Conservation (phyloP, 2,329 filamentous ascomycete genomes). For the Ceratocystis diversiconidia region DNA sequence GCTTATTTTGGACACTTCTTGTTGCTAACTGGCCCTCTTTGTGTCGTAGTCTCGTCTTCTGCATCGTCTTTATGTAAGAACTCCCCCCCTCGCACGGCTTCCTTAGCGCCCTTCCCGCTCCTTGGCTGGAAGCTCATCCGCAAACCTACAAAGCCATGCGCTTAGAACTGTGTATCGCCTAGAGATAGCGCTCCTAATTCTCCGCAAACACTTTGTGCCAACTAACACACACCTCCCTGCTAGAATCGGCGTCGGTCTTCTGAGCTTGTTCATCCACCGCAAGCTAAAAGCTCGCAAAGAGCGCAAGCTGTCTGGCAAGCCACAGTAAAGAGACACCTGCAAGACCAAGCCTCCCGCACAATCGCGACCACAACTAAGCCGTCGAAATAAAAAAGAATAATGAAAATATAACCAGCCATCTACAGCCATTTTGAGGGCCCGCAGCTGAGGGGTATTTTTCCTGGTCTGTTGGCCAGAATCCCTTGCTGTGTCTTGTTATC, state of each 20-base stretch:
- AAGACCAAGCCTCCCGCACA: background rate
- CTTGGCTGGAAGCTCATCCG: background rate
- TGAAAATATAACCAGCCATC: background rate
- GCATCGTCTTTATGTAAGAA: constrained; percentile 27
- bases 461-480: background rate
- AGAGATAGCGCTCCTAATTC: background rate
- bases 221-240: constrained; percentile 17
- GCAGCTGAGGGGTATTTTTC: background rate
- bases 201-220: constrained; percentile 1
- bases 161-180: no score
- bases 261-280: constrained; percentile 26
- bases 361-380: background rate
- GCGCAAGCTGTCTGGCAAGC: constrained; percentile 21
- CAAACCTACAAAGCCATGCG: background rate
- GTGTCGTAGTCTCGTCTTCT: constrained; percentile 27
- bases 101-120: background rate
- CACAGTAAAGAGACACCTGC: constrained; percentile 5
- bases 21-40: constrained; percentile 7
- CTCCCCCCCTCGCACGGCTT: background rate
- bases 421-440: background rate
- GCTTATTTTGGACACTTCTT: background rate
- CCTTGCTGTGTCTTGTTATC: background rate
- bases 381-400: background rate
- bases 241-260: constrained; percentile 26
- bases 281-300: constrained; percentile 25